These are phyloP conservation scores for Ceratocystis eucalypticola DNA, from an alignment of 2,329 filamentous ascomycete genomes.

Conservation along the genomic window DNA sequence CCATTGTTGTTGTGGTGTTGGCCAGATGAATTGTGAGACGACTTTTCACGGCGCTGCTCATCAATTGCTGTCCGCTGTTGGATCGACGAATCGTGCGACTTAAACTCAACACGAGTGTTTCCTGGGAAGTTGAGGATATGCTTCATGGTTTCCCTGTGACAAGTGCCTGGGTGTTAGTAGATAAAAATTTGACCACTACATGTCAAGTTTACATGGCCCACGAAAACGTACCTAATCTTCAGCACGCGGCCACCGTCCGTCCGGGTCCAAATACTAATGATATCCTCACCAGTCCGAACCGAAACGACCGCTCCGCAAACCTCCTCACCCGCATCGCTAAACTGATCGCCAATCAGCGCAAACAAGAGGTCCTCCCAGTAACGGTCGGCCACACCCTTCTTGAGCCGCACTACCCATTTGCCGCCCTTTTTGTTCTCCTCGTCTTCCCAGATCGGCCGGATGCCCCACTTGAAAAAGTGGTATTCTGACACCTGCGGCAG, in stretches of 20 bases:
- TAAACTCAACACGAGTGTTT: constrained; percentile 87
- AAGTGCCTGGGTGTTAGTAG: neutral
- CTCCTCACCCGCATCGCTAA: constrained; percentile 81
- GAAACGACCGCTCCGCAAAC: constrained; percentile 91
- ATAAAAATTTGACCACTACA: neutral
- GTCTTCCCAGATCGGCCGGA: constrained; percentile 96
- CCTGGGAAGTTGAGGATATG: constrained; percentile 71
- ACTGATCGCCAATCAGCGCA: constrained; percentile 86
- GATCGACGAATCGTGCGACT: constrained; percentile 92
- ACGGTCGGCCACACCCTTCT: constrained; percentile 91
- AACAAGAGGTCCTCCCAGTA: constrained; percentile 94
- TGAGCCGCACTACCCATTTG: constrained; percentile 93
- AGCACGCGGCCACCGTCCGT: constrained; percentile 87
- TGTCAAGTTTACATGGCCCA: neutral
- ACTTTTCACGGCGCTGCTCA: constrained; percentile 80
- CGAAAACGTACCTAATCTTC: constrained; percentile 66
- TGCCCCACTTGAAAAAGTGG: constrained; percentile 93
- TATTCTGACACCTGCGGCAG: constrained; percentile 92
- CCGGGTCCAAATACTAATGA: constrained; percentile 94
- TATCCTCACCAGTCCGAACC: constrained; percentile 89
- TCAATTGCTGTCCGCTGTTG: constrained; percentile 82
- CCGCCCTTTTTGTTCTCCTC: constrained; percentile 91
- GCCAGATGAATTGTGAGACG: constrained; percentile 30
- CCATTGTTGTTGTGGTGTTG: constrained; percentile 27
- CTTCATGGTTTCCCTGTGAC: constrained; percentile 75